Percentiles rank a stretch among this genome's conserved stretches.
phyloP scores from a whole-genome alignment of 352 stramenopile genomes.

The Thalassiosira sp. region DNA sequence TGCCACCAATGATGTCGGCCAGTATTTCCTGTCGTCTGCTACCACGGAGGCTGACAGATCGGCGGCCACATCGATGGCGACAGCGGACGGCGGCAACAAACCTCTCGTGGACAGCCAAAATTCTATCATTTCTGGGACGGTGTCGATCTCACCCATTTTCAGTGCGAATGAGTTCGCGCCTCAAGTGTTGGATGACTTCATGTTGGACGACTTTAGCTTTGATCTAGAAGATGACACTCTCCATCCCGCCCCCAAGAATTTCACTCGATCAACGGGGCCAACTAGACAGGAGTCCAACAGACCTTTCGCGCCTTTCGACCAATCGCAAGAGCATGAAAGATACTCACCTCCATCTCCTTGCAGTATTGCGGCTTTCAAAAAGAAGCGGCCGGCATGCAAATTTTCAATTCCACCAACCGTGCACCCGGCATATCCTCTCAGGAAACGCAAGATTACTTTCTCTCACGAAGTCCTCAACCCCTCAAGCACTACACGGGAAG shows the following conservation, averaged over 20 bases:
- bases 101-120: not conserved
- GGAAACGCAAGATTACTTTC: not conserved
- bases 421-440: not conserved
- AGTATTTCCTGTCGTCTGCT: not conserved
- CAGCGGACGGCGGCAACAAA: too few relatives aligned
- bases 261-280: not conserved
- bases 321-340: not conserved
- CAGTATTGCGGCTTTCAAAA: not conserved
- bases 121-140: too few relatives aligned
- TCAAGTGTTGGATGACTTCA: not conserved
- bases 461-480: not conserved
- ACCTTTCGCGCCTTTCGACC: not conserved
- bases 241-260: not conserved
- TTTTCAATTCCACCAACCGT: not conserved
- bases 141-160: too few relatives aligned
- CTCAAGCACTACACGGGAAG: not conserved
- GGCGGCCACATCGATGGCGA: too few relatives aligned
- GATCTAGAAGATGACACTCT: not conserved
- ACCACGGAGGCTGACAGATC: too few relatives aligned
- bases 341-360: not conserved
- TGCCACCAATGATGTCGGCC: not conserved
- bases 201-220: not conserved
- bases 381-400: not conserved
- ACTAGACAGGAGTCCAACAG: not conserved
- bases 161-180: constrained; percentile 1